These are phyloP conservation scores for Micromonas commoda DNA, from an alignment of 139 green algal genomes.

Conservation along the genomic window DNA sequence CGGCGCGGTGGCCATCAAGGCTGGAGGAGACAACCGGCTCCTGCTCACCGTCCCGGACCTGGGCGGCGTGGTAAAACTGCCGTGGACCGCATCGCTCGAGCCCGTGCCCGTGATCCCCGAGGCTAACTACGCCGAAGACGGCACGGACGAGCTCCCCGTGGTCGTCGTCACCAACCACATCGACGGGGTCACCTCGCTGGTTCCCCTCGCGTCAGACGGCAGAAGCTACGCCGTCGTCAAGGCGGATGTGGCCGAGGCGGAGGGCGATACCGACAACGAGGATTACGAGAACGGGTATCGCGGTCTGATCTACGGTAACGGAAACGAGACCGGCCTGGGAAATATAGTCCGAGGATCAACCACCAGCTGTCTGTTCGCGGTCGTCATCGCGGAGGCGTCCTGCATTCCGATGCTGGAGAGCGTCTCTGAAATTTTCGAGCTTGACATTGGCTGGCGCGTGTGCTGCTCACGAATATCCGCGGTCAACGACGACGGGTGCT, in stretches of 20 bases:
- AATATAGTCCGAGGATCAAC: not conserved
- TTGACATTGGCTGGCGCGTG: not conserved
- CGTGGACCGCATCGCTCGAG: too few species aligned
- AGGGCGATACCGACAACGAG: not conserved
- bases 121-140: too few species aligned
- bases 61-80: too few species aligned
- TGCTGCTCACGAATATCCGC: not conserved
- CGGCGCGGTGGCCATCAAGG: too few species aligned
- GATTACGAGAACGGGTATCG: not conserved
- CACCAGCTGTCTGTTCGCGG: not conserved
- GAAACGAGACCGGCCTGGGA: not conserved
- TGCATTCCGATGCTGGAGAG: not conserved
- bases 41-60: too few species aligned
- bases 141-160: too few species aligned
- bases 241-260: not conserved
- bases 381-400: not conserved
- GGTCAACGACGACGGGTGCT: not conserved
- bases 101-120: too few species aligned
- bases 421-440: not conserved
- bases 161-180: too few species aligned
- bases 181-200: too few species aligned
- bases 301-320: not conserved
- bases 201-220: too few species aligned
- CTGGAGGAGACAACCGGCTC: too few species aligned
- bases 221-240: too few species aligned